Base-by-base conservation (phyloP, 208 protist species). In the Zelonia costaricensis region DNA sequence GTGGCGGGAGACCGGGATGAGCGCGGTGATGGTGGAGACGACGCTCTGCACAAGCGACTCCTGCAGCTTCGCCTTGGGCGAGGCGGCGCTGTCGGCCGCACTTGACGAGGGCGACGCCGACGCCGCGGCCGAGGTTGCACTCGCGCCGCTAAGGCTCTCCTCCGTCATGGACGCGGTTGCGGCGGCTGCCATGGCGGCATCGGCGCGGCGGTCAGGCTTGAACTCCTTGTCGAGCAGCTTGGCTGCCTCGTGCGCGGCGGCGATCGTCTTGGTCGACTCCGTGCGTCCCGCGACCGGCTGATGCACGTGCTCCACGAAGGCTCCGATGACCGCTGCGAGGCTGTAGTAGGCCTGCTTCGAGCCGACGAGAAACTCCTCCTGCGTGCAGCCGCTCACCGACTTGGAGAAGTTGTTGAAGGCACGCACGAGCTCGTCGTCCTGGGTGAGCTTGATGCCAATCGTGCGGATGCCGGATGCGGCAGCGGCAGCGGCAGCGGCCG, bases 281-380 rank as follows among this genome's bases (percentile, higher is more conserved):
- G 66, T 66, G 15, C 42, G 20, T 4, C 62, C 49, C 20, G 30
- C 35, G 22, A 47, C 23, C 2, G 58, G 66, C 57, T 72, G 66
- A 30, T 62, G 35, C 51, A 48, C 60, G 23, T 78, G 44, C 20
- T 66, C 58, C n/a, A 54, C 68, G 28, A 80, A 58, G 40, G 61
- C 54, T 22, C 49, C 58, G 13, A 84, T 59, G 15, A 92, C 52
- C 10, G 82, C 69, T 10, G 74, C 80, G 4, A 82, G 46, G 20
- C 77, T 71, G 49, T 78, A 75, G 73, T 95, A 95, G 4, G 82
- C 77, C 59, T 95, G 85, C 52, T 84, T 71, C 45, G 62, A 76
- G 16, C 88, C 88, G 7, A 74, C 28, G 9, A 91, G 28, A 42
- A 95, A 85, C 47, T 90, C 84, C 10, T 79, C 74, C 31, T 69